Conservation (phyloP, 2,329 filamentous ascomycete species). For the Geoglossum cookeanum region DNA sequence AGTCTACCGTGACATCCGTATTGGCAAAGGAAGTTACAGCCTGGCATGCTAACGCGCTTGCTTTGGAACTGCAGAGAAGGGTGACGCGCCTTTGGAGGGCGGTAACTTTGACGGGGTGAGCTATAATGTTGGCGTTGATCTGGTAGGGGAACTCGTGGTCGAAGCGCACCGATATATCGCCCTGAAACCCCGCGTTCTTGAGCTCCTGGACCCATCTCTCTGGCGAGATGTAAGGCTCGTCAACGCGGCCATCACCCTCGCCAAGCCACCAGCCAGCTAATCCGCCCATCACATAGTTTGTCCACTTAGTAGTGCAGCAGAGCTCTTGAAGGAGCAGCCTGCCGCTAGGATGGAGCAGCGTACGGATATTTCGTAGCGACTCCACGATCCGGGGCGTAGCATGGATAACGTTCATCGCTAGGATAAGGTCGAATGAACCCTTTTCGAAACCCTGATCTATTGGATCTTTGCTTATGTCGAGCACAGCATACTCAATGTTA, state of each 20-base stretch:
- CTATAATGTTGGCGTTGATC: no score
- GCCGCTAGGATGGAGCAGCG: constrained; percentile 17
- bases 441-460: constrained; percentile 18
- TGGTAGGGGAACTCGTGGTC: not conserved
- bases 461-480: constrained; percentile 19
- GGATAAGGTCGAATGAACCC: constrained; percentile 20
- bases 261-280: constrained; percentile 6
- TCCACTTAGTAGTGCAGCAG: constrained; percentile 12
- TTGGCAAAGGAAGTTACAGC: no score
- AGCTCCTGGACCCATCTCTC: constrained; percentile 5
- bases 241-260: not conserved
- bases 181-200: not conserved
- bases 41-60: no score
- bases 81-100: no score
- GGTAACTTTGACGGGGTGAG: no score
- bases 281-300: constrained; percentile 2
- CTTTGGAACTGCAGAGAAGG: no score
- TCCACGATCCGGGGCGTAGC: constrained; percentile 14
- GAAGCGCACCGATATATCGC: not conserved
- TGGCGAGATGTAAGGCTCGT: constrained; percentile 2
- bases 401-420: constrained; percentile 20
- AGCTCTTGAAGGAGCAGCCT: constrained; percentile 13
- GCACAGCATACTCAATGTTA: constrained; percentile 14
- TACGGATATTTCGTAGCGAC: constrained; percentile 12
- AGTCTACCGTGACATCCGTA: no score